These are phyloP conservation scores for Polyporus tsugae DNA, from an alignment of 1,284 basidiomycete genomes.

Conservation along the genomic window DNA sequence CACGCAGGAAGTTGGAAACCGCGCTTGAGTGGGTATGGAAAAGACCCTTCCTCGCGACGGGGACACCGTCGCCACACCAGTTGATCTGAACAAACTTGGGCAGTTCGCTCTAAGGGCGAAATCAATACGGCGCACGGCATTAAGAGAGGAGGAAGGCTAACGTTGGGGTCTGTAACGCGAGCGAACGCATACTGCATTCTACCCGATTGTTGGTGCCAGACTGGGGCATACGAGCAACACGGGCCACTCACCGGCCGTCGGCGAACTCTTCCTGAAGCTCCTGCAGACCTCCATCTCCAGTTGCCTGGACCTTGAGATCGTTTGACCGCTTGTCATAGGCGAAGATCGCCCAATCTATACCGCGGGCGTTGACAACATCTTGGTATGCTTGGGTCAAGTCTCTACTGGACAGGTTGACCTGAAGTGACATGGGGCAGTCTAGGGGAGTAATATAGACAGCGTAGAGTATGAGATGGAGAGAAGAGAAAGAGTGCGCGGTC, in stretches of 20 bases:
- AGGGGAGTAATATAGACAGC: neutral
- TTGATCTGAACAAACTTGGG: conserved; percentile 93
- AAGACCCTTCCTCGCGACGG: conserved; percentile 90
- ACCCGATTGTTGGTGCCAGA: conserved; percentile 13
- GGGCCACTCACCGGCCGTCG: conserved; percentile 77
- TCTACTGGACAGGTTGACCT: conserved; percentile 75
- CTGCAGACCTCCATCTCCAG: conserved; percentile 87
- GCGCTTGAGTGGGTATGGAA: conserved; percentile 90
- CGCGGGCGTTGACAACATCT: conserved; percentile 76
- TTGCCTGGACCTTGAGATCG: conserved; percentile 89
- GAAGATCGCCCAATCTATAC: conserved; percentile 89
- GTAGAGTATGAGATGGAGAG: neutral
- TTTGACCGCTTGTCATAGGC: conserved; percentile 89
- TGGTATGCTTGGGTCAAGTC: conserved; percentile 85
- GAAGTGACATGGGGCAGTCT: conserved; percentile 66
- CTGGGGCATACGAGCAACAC: conserved; percentile 1
- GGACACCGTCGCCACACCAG: conserved; percentile 97
- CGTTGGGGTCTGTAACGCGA: conserved; percentile 88
- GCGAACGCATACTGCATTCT: conserved; percentile 97
- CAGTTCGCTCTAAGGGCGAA: conserved; percentile 71
- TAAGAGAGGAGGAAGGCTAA: conserved; percentile 46
- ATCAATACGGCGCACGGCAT: neutral
- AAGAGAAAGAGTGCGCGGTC: neutral
- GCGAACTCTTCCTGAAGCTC: conserved; percentile 95
- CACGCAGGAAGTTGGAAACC: conserved; percentile 85